Evolutionary conservation across 257 asterid genomes (phyloP).

Genomic region (Mitragyna speciosa): DNA sequence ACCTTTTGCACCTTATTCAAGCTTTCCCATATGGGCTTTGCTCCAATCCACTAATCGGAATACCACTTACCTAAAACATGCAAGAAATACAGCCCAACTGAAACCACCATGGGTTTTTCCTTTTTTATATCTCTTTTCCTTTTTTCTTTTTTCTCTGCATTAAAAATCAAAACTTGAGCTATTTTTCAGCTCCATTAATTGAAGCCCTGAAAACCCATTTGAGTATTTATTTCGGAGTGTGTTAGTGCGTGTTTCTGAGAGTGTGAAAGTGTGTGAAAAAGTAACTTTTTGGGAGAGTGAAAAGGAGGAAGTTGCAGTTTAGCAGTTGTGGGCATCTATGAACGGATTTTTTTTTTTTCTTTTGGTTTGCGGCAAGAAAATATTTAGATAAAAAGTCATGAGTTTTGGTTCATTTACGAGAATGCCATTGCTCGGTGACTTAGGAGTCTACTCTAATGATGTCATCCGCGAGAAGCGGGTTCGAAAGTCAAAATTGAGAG

Average conservation of each 20-base stretch:
- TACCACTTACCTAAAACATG: background rate
- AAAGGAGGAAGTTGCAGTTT: constrained; percentile 26
- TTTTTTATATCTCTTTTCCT: background rate
- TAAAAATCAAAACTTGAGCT: background rate
- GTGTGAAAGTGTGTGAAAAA: background rate
- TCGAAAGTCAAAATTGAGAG: constrained; percentile 18
- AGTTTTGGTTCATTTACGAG: background rate
- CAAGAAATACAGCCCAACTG: background rate
- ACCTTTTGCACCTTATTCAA: background rate
- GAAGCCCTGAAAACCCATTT: background rate
- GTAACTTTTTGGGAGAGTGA: background rate
- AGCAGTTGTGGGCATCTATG: constrained; percentile 6
- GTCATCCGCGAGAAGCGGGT: background rate
- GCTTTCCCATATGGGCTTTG: constrained; percentile 5
- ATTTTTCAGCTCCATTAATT: background rate
- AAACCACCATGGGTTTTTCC: constrained; percentile 3
- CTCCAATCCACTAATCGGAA: constrained; percentile 1
- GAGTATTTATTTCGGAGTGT: background rate
- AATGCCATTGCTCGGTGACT: background rate
- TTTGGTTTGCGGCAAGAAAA: background rate
- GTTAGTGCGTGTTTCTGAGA: too few relatives aligned
- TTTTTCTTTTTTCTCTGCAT: constrained; percentile 4
- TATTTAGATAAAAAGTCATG: background rate
- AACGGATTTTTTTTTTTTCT: background rate
- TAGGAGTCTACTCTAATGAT: background rate